Evolutionary conservation across 306 rosid species (phyloP), one percentile per base, ranked within the genome.

Genomic region (Sicyos baderoa): DNA sequence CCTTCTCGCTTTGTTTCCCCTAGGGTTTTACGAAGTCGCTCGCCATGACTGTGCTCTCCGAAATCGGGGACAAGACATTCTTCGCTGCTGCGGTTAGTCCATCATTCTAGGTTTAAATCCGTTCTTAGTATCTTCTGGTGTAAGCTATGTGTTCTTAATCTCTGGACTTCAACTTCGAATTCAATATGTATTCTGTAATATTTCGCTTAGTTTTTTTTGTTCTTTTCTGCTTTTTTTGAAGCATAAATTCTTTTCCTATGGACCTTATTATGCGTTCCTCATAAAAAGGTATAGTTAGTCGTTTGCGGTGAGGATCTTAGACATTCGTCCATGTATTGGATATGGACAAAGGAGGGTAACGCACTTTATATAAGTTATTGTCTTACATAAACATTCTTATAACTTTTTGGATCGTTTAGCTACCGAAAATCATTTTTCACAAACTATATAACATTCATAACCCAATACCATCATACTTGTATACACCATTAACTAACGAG

Each of bases 31-130:
- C 91, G 21, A 93, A 93, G 90, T 90, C 99, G 4, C 86, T 93
- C 47, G 97, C 91, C 64, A 86, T 93, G 90, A 93, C 97, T 58
- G 86, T 93, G 71, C 91, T 93, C 70, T 93, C 99, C 5, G 99
- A 93, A 89, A 88, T 93, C 86, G 99, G 99, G 52, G 99, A 93
- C 74, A 90, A 90, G 80, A 93, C 99, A 6, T 93, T 93, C 75
- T 90, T 93, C 40, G 99, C 99, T 27, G 99, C 99, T 70, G 99
- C 99, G 86, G 97, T 93, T 19, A 80, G 35, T 29, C 3, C 21
- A 6, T 64, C 16, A 13, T 56, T 63, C 4, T 4, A 12, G n/a
- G 10, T 51, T 22, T 21, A 0, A n/a, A 44, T 50, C 21, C 19
- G 23, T 70, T 9, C 35, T 19, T 68, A 42, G 9, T 54, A 19